Base-by-base conservation (phyloP, 1,139 yeast species). In the Yamadazyma membranifaciens region DNA sequence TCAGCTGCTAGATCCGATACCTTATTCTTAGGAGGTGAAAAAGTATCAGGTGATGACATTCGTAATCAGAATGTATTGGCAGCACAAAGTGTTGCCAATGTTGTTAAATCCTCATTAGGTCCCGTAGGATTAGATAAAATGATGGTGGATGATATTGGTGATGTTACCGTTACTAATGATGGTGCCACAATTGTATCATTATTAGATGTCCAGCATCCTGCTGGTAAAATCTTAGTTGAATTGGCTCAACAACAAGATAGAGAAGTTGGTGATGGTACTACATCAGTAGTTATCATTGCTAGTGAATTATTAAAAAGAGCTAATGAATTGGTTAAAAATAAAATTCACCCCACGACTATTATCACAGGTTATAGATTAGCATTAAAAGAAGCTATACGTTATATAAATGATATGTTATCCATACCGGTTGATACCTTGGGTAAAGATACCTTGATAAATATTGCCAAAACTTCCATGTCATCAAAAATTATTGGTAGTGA, bases 131-230 rank as follows among this genome's bases (percentile, higher is more conserved):
- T 94, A 43, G 99, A 94, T 67, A 94, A 94, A 71, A 92, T 94
- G 97, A 76, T 94, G 45, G 99, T 94, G 37, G 99, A 94, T 65
- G 98, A 94, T 60, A 94, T 94, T 67, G 98, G 98, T 47, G 99
- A 94, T 67, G 98, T 94, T 37, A 91, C 97, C 6, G 98, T 94
- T 41, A 94, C 99, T 40, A 94, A 94, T 61, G 99, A 94, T 63
- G 99, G 99, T 49, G 98, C 99, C 42, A 94, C 98, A 7, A 94
- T 94, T 51, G 73, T 94, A 49, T 78, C 92, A 9, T 69, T 94
- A 45, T 74, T 94, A 50, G 98, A 94, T 60, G 98, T 94, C 40
- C 97, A 94, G 65, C 99, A 94, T 62, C 99, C 99, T 28, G 98
- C 98, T 0, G 98, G 98, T 16, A 89, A 88, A 67, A 92, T 94